phyloP scores from a whole-genome alignment of 139 green algal species.

The Closterium sp. region DNA sequence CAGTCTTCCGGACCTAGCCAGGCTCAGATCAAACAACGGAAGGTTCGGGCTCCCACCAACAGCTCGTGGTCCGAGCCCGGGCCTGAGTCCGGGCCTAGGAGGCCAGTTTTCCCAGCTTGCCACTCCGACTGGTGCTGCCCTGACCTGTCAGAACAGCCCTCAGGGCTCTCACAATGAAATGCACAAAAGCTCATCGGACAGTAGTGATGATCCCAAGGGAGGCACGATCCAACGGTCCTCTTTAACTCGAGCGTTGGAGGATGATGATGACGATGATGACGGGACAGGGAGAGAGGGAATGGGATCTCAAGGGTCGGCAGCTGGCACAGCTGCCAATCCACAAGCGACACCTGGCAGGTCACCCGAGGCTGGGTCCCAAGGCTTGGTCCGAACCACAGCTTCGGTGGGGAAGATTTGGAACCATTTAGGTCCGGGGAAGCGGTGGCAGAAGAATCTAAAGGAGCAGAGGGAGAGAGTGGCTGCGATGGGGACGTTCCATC shows the following conservation, averaged over 20 bases:
- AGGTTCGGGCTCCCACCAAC: neutral
- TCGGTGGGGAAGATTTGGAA: neutral
- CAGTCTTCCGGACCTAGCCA: neutral
- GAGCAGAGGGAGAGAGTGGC: neutral
- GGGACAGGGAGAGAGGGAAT: no score
- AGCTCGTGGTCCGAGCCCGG: no score
- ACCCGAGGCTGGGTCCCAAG: neutral
- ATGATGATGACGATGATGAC: neutral
- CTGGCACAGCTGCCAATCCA: neutral
- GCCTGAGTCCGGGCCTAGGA: no score
- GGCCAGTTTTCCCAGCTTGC: neutral
- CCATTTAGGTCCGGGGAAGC: neutral
- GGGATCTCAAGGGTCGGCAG: neutral
- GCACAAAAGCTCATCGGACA: no score
- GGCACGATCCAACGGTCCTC: no score
- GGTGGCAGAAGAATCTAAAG: neutral
- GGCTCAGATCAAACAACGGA: neutral
- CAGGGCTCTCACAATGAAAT: no score
- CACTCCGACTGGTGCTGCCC: no score
- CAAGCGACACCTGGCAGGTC: neutral
- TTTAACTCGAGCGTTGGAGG: neutral
- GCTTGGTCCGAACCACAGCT: neutral
- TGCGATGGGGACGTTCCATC: neutral
- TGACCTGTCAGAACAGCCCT: no score
- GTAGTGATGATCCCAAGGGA: no score